These are phyloP conservation scores for Kalanchoe fedtschenkoi DNA, from an alignment of 164 flowering plant genomes.

Conservation along the genomic window DNA sequence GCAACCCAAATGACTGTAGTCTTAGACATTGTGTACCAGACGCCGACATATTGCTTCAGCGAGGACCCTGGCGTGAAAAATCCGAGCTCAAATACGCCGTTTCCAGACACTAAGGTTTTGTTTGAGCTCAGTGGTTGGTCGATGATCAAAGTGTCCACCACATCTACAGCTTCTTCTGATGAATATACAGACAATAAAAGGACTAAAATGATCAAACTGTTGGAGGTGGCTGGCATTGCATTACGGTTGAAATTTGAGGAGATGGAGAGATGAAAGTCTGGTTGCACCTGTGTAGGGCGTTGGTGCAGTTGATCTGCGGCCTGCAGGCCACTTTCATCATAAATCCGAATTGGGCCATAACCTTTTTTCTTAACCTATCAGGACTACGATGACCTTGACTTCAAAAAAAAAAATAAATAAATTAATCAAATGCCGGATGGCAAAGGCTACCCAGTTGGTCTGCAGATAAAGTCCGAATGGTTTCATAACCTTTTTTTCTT, in stretches of 20 bases:
- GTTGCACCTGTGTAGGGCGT: too few species aligned
- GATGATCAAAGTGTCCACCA: background rate
- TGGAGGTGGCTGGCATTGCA: background rate
- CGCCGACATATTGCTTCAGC: slow-evolving; percentile 25
- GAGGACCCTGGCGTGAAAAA: slow-evolving; percentile 34
- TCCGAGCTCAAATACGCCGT: slow-evolving; percentile 24
- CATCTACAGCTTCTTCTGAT: background rate
- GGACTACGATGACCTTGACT: too few species aligned
- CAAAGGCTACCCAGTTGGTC: too few species aligned
- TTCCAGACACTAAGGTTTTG: slow-evolving; percentile 21
- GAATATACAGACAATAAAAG: background rate
- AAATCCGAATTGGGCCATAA: too few species aligned
- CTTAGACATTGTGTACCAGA: slow-evolving; percentile 28
- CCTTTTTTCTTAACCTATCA: too few species aligned
- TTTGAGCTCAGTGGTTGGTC: slow-evolving; percentile 6
- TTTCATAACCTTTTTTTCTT: too few species aligned
- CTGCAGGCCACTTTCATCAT: too few species aligned
- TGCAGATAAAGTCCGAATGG: too few species aligned
- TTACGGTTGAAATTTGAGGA: background rate
- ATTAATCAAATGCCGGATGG: too few species aligned
- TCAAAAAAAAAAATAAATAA: too few species aligned
- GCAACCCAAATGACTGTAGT: slow-evolving; percentile 43
- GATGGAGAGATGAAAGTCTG: too few species aligned
- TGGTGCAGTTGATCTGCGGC: too few species aligned
- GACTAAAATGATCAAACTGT: background rate